Evolutionary conservation across 768 basidiomycete genomes (phyloP).

Genomic region (Symmetrospora coprosmae): DNA sequence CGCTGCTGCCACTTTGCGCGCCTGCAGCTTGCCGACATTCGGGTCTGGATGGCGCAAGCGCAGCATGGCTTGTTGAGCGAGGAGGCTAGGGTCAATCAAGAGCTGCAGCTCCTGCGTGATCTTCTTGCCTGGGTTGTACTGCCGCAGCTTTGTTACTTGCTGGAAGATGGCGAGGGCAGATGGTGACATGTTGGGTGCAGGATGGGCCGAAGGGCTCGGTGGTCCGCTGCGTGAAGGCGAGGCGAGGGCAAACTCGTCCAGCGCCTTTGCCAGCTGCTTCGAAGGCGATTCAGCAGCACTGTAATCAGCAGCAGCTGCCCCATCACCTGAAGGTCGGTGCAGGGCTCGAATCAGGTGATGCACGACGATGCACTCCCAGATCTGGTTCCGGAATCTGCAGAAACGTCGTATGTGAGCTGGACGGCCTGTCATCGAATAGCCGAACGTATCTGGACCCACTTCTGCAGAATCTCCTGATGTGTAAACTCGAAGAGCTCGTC

Average conservation of each 20-base stretch:
- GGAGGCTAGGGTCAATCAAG: background rate
- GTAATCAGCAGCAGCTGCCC: too few relatives aligned
- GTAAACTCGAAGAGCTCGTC: slow-evolving; percentile 6
- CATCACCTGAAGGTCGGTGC: too few relatives aligned
- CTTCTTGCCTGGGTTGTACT: background rate
- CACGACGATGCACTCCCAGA: slow-evolving; percentile 10
- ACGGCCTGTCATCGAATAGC: background rate
- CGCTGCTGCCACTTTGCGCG: background rate
- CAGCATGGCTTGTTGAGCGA: background rate
- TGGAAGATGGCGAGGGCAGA: too few relatives aligned
- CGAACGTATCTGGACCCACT: background rate
- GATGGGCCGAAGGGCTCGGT: too few relatives aligned
- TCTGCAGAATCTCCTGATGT: slow-evolving; percentile 11
- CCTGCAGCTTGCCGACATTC: slow-evolving; percentile 12
- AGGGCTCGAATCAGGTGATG: background rate
- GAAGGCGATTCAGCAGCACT: background rate
- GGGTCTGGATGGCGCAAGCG: background rate
- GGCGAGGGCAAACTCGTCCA: background rate
- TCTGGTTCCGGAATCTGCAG: background rate
- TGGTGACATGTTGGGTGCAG: too few relatives aligned
- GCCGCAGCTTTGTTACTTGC: background rate
- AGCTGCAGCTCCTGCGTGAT: slow-evolving; percentile 5
- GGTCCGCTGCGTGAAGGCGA: background rate
- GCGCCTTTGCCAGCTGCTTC: background rate
- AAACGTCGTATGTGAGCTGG: background rate